Evolutionary conservation across 768 basidiomycete genomes (phyloP).

Genomic region (Termitomyces bulborhizus): DNA sequence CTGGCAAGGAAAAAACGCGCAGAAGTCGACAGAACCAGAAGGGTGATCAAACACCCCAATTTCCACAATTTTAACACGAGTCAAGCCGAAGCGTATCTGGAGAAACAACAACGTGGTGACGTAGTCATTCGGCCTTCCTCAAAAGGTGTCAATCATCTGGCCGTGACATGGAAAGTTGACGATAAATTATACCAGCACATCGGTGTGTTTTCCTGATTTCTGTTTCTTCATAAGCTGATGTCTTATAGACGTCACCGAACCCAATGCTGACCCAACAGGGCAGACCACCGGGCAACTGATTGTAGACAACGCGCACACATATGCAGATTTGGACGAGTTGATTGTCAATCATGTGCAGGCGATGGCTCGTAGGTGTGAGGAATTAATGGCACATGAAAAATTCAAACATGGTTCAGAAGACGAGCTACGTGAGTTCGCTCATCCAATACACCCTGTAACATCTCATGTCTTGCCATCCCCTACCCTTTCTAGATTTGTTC

Average conservation of each 20-base stretch:
- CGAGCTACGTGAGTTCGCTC: slow-evolving; percentile 71
- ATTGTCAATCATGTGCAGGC: slow-evolving; percentile 96
- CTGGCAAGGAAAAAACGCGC: slow-evolving; percentile 79
- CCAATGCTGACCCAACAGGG: slow-evolving; percentile 68
- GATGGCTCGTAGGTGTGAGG: slow-evolving; percentile 89
- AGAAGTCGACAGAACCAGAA: slow-evolving; percentile 69
- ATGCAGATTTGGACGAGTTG: slow-evolving; percentile 92
- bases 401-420: slow-evolving; percentile 86
- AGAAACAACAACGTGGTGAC: slow-evolving; percentile 89
- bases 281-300: slow-evolving; percentile 60
- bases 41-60: slow-evolving; percentile 96
- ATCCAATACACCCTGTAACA: not conserved
- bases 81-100: slow-evolving; percentile 86
- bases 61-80: slow-evolving; percentile 92
- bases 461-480: not conserved
- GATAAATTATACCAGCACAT: slow-evolving; percentile 95
- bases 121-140: slow-evolving; percentile 96
- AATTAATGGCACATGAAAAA: slow-evolving; percentile 92
- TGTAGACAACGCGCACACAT: slow-evolving; percentile 74
- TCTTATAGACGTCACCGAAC: slow-evolving; percentile 68
- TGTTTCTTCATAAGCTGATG: not conserved
- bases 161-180: slow-evolving; percentile 99
- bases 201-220: slow-evolving; percentile 42
- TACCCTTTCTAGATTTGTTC: slow-evolving; percentile 58
- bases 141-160: slow-evolving; percentile 87